Evolutionary conservation across 768 basidiomycete genomes (phyloP), one percentile per base, ranked within the genome.

Genomic region (Leccinum obscurum): DNA sequence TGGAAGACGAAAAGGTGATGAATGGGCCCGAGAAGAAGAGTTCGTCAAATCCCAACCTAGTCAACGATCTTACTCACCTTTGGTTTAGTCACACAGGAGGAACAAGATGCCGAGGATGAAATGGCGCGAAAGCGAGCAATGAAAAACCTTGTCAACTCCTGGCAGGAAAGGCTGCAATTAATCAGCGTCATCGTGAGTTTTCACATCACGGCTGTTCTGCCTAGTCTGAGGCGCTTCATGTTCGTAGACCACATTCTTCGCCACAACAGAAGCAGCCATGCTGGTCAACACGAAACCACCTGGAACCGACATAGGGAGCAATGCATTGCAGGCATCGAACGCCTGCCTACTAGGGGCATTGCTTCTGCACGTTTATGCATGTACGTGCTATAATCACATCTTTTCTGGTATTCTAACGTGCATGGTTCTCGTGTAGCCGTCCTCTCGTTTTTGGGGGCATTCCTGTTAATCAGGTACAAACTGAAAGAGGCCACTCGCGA

Each of bases 91-190:
- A 78, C 82, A 1, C 83, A 85, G 60, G 71, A 77, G 54, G 79
- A 83, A 1, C 84, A 85, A 62, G 74, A 86, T 62, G 64, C 74
- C 8, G 72, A 68, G 26, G 85, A 86, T 58, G 81, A 80, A 8
- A 70, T 77, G 58, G 77, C 77, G 13, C 73, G 77, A 41, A 74
- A 72, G 62, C 76, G 78, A 54, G 83, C 80, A 3, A 75, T 81
- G 74, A 78, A 71, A 53, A 80, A 83, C 46, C 76, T 86, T 3
- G 77, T 84, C n/a, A 78, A 80, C 64, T 82, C 83, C 4, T 87
- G 85, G 85, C 81, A 83, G 77, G 85, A 86, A 60, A 76, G 85
- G 46, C 76, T 86, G 48, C 83, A 86, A 71, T 73, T 86, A 11
- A 85, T 87, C 69, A 81, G 78, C 44, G 78, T 87, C 35, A 84